Conservation (phyloP, 1,284 basidiomycete species). For the Trichosporon sp. region DNA sequence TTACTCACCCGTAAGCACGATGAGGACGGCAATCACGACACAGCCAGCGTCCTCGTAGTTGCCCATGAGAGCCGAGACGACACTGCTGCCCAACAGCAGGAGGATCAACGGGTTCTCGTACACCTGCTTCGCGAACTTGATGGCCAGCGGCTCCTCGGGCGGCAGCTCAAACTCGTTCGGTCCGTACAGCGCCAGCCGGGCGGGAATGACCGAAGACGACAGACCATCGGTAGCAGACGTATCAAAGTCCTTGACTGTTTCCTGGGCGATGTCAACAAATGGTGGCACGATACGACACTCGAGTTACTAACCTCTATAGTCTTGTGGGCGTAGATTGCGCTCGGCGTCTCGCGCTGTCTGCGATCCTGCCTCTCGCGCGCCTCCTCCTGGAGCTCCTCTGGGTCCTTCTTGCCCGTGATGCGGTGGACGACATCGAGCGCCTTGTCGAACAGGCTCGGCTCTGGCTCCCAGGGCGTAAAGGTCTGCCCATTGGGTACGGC, state of each 20-base stretch:
- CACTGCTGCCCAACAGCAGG: constrained; percentile 78
- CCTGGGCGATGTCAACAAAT: constrained; percentile 24
- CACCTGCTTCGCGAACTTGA: constrained; percentile 83
- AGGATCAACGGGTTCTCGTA: constrained; percentile 91
- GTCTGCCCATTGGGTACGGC: background rate
- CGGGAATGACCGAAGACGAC: constrained; percentile 58
- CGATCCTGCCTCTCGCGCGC: constrained; percentile 23
- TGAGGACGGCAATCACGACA: constrained; percentile 86
- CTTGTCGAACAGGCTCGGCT: constrained; percentile 5
- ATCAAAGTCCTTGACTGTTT: constrained; percentile 52
- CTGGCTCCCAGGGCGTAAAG: constrained; percentile 8
- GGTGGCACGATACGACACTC: constrained; percentile 1
- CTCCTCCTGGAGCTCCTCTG: constrained; percentile 27
- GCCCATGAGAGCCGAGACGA: constrained; percentile 81
- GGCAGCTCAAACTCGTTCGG: constrained; percentile 94
- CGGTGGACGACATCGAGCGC: constrained; percentile 20
- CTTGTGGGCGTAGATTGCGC: constrained; percentile 43
- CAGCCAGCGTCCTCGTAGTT: constrained; percentile 91
- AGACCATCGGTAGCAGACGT: constrained; percentile 63
- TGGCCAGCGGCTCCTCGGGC: constrained; percentile 66
- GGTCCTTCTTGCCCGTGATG: constrained; percentile 27
- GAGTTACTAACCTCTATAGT: constrained; percentile 30
- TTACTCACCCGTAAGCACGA: constrained; percentile 77
- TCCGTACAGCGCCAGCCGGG: constrained; percentile 65
- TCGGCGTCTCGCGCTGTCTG: constrained; percentile 43